Evolutionary conservation across 2,329 filamentous ascomycete genomes (phyloP).

Genomic region (Calonectria naviculata): DNA sequence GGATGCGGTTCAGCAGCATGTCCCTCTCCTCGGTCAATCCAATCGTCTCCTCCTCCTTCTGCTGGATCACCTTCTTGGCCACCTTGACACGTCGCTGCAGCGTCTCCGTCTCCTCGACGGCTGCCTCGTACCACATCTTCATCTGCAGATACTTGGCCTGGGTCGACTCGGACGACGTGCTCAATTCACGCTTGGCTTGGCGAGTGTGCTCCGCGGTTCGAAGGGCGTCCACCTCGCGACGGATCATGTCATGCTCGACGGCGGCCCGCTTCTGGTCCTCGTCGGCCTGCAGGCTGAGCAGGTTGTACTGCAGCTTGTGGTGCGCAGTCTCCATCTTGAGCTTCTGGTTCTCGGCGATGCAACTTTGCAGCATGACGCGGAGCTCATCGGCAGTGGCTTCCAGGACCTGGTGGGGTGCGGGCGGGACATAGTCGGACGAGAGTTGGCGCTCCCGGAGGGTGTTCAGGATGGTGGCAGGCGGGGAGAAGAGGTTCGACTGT

Average conservation of each 20-base stretch:
- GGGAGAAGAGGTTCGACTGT: conserved; percentile 62
- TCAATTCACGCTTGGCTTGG: conserved; percentile 67
- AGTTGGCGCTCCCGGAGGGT: conserved; percentile 44
- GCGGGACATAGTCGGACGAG: conserved; percentile 57
- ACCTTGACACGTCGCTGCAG: conserved; percentile 74
- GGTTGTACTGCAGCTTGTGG: conserved; percentile 88
- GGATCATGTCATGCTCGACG: conserved; percentile 93
- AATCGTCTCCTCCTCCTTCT: conserved; percentile 79
- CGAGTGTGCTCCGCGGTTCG: conserved; percentile 78
- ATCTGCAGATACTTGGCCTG: conserved; percentile 70
- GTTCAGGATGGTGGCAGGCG: conserved; percentile 60
- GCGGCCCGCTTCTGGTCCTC: conserved; percentile 88
- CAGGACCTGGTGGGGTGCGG: conserved; percentile 61
- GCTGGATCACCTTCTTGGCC: conserved; percentile 82
- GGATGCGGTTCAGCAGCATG: conserved; percentile 83
- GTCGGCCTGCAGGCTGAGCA: conserved; percentile 85
- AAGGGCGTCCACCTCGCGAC: conserved; percentile 86
- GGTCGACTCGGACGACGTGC: conserved; percentile 62
- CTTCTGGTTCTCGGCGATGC: conserved; percentile 66
- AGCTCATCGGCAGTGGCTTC: conserved; percentile 67
- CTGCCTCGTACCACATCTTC: conserved; percentile 73
- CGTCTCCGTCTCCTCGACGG: conserved; percentile 73
- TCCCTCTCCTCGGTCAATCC: conserved; percentile 80
- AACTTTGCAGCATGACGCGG: conserved; percentile 64
- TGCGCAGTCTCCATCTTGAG: conserved; percentile 88